A percentile compares a stretch with the other conserved stretches of the same genome.
These are phyloP conservation scores for Rhodamnia argentea DNA, from an alignment of 345 rosid species.

Conservation along the genomic window DNA sequence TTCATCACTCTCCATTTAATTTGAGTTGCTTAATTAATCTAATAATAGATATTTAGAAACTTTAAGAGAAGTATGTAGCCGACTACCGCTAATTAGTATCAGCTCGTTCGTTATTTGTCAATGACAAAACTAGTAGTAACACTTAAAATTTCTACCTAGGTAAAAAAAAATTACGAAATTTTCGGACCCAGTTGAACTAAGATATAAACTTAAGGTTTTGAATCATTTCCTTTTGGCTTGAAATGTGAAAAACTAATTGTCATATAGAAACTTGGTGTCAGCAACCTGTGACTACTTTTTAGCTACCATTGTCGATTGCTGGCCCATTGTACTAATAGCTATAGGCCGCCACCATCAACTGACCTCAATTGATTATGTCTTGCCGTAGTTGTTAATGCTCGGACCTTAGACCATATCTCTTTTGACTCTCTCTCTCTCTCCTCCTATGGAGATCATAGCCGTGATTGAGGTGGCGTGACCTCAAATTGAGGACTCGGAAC, in stretches of 20 bases:
- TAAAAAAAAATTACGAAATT: not conserved
- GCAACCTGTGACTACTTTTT: accelerated
- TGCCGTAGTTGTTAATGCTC: not conserved
- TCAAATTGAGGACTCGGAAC: not conserved
- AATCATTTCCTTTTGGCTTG: no score
- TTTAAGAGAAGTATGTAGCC: not conserved
- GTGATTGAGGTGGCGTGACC: not conserved
- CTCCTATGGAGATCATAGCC: not conserved
- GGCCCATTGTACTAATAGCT: accelerated
- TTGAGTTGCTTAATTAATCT: not conserved
- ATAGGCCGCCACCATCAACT: accelerated
- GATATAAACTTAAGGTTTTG: no score
- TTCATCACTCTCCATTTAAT: not conserved
- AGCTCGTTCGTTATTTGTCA: not conserved
- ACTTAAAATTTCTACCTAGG: not conserved
- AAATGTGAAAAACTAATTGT: not conserved
- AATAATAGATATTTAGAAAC: not conserved
- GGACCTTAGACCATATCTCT: not conserved
- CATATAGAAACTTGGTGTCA: no score
- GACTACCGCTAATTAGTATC: not conserved
- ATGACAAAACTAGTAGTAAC: not conserved
- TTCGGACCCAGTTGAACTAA: not conserved
- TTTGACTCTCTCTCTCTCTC: no score
- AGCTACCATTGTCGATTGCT: accelerated
- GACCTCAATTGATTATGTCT: accelerated